A percentile compares a stretch with the other conserved stretches of the same genome.
phyloP scores from a whole-genome alignment of 768 basidiomycete genomes.

The Mycena rosella region DNA sequence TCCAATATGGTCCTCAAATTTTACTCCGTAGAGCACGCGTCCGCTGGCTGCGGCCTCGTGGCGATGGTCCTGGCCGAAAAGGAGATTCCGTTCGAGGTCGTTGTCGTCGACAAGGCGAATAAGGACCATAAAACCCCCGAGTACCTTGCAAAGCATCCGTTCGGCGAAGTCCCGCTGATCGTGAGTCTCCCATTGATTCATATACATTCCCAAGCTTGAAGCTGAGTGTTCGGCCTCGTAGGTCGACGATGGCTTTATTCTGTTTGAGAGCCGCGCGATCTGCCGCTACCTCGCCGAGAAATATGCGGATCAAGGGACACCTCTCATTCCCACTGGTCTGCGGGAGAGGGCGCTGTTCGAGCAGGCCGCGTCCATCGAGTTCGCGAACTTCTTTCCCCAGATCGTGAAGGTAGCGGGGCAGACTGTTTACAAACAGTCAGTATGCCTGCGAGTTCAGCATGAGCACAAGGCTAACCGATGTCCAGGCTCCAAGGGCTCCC shows the following conservation, averaged over 20 bases:
- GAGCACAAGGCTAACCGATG: too few species aligned
- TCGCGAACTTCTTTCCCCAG: not conserved
- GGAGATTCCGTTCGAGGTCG: too few species aligned
- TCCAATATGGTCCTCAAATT: too few species aligned
- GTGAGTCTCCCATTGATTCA: not conserved
- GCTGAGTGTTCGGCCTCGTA: not conserved
- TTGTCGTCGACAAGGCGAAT: not conserved
- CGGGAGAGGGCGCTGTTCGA: slow-evolving; percentile 1
- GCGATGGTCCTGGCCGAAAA: too few species aligned
- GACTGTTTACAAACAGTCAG: not conserved
- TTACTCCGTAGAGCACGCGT: too few species aligned
- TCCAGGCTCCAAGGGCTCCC: too few species aligned
- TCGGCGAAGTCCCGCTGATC: slow-evolving; percentile 9
- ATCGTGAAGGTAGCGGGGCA: not conserved
- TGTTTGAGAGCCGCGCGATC: slow-evolving; percentile 1
- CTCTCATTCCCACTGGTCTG: not conserved
- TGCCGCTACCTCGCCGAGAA: slow-evolving; percentile 5
- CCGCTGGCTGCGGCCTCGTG: too few species aligned
- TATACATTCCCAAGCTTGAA: too few species aligned
- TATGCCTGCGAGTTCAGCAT: too few species aligned
- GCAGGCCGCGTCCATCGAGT: slow-evolving; percentile 1
- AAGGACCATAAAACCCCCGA: not conserved
- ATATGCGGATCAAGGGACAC: not conserved
- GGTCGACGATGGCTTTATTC: slow-evolving; percentile 6
- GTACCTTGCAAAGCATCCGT: not conserved